phyloP scores from a whole-genome alignment of 1,284 basidiomycete genomes.

The Pseudozyma pruni region DNA sequence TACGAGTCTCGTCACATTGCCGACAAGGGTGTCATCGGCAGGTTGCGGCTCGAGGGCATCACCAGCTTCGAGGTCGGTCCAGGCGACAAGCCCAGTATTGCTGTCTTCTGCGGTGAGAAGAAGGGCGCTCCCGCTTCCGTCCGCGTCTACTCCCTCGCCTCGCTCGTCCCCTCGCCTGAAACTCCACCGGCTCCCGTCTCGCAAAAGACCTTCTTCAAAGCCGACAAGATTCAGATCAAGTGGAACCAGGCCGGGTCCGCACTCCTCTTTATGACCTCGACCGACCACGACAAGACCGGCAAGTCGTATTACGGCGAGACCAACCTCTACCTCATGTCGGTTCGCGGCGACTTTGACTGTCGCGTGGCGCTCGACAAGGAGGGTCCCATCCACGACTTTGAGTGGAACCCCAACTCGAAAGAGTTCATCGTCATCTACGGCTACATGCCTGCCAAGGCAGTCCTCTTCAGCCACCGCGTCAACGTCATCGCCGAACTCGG shows the following conservation, averaged over 20 bases:
- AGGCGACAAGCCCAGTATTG: constrained; percentile 83
- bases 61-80: constrained; percentile 81
- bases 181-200: constrained; percentile 72
- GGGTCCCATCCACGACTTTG: constrained; percentile 95
- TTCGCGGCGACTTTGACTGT: constrained; percentile 96
- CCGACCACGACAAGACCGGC: constrained; percentile 95
- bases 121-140: constrained; percentile 94
- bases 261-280: constrained; percentile 85
- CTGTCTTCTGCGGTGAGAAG: constrained; percentile 92
- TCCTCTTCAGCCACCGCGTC: constrained; percentile 90
- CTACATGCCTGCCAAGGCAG: constrained; percentile 94
- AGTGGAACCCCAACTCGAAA: constrained; percentile 92
- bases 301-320: constrained; percentile 99
- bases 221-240: constrained; percentile 91
- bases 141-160: constrained; percentile 81
- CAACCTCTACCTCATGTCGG: constrained; percentile 88
- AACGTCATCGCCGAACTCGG: constrained; percentile 91
- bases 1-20: constrained; percentile 80
- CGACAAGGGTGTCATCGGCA: constrained; percentile 81
- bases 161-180: constrained; percentile 74
- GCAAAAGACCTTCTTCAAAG: constrained; percentile 94
- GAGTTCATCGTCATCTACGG: constrained; percentile 97
- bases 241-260: constrained; percentile 89
- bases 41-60: constrained; percentile 83
- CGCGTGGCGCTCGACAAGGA: constrained; percentile 93